Evolutionary conservation across 2,329 filamentous ascomycete species (phyloP), one percentile per base, ranked within the genome.

Genomic region (Colletotrichum tabaci): DNA sequence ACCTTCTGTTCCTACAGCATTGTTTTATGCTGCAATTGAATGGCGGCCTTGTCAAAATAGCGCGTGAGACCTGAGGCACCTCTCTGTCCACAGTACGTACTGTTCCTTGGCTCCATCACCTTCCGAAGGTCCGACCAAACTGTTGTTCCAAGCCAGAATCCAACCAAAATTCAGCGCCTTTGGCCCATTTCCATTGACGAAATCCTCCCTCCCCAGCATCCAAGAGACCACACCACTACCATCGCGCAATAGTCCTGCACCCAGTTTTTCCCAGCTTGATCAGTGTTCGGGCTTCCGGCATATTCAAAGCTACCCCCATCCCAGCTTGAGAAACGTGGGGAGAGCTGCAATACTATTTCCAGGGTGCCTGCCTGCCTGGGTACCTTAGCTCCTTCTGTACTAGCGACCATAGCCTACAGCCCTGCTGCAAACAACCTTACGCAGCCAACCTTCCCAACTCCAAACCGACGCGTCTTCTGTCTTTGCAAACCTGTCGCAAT

Each of bases 391-490:
- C n/a, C 21, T 13, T 50, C 42, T 26, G 23, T 47, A 40, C 67
- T 66, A 70, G 38, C 53, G 40, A 47, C 62, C 26, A 44, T 47
- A 49, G 53, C 47, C 62, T 61, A 47, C 65, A 71, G 68, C 68
- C 53, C 53, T 69, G 46, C 47, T 40, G 52, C 58, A 35, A 60
- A 26, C 66, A 69, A 69, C 58, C 69, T 60, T 61, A 42, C 62
- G 42, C 52, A 42, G 42, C 44, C 42, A 47, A 61, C 47, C 23
- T 61, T 60, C 46, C 64, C 53, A 42, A 53, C 67, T 63, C 62
- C 67, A 67, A 67, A 57, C 57, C 23, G 61, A 73, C 71, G 71
- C 71, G 71, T 72, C 62, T 67, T 60, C 38, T 68, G 71, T 67
- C 63, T 67, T 60, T 21, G 62, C 46, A 71, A 61, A 63, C 57